phyloP scores from a whole-genome alignment of 1,139 yeast genomes.

The Arxiozyma slooffiae region DNA sequence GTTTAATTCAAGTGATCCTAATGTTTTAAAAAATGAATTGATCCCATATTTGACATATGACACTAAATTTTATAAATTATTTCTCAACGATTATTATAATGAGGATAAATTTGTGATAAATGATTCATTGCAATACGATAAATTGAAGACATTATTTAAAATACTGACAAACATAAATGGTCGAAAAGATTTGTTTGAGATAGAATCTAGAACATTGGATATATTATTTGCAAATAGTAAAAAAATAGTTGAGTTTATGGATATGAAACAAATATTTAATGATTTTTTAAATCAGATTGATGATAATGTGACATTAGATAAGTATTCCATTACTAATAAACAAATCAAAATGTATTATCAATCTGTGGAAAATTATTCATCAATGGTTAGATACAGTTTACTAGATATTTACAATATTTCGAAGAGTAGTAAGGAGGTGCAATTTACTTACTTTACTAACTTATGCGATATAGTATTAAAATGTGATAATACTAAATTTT shows the following conservation, averaged over 20 bases:
- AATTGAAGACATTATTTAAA: constrained; percentile 10
- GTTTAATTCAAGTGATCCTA: neutral
- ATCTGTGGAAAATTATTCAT: constrained; percentile 9
- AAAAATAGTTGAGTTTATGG: constrained; percentile 7
- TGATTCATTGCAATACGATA: constrained; percentile 10
- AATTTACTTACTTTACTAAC: constrained; percentile 19
- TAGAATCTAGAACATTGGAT: constrained; percentile 12
- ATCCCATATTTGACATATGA: constrained; percentile 16
- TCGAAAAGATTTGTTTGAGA: neutral
- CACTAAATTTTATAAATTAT: constrained; percentile 8
- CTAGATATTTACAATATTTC: constrained; percentile 16
- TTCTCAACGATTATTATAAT: constrained; percentile 13
- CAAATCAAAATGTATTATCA: constrained; percentile 12
- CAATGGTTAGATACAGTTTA: constrained; percentile 12
- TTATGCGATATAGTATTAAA: constrained; percentile 9
- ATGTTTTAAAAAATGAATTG: constrained; percentile 11
- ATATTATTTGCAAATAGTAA: constrained; percentile 20
- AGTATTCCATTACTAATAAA: constrained; percentile 8
- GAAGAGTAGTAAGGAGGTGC: constrained; percentile 17
- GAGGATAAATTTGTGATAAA: constrained; percentile 13
- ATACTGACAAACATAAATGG: constrained; percentile 2
- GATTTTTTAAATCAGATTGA: constrained; percentile 12
- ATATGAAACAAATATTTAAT: constrained; percentile 7
- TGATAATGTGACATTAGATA: constrained; percentile 6
- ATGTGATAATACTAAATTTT: neutral